phyloP scores from a whole-genome alignment of 371 early-diverging fungal species.

The Mucor velutinosus region DNA sequence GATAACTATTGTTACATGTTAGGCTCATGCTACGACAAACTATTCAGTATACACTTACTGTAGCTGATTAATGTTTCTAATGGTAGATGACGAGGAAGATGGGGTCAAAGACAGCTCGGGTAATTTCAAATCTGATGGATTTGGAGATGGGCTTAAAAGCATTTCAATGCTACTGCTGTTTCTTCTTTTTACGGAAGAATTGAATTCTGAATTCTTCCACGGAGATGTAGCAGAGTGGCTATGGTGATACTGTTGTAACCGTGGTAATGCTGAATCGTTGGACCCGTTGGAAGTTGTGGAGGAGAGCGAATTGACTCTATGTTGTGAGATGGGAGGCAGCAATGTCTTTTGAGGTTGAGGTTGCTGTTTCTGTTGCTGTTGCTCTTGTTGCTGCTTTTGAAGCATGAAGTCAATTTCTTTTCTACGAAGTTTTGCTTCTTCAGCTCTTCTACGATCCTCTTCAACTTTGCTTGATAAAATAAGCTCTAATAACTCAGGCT shows the following conservation, averaged over 20 bases:
- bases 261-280: slow-evolving; percentile 10
- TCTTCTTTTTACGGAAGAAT: slow-evolving; percentile 10
- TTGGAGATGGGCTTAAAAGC: slow-evolving; percentile 13
- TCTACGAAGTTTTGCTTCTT: slow-evolving; percentile 54
- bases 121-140: slow-evolving; percentile 5
- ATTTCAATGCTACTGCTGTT: slow-evolving; percentile 22
- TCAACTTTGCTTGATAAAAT: slow-evolving; percentile 58
- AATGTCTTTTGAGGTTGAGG: background rate
- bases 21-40: background rate
- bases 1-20: background rate
- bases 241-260: background rate
- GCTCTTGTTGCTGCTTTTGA: slow-evolving; percentile 11
- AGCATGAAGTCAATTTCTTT: slow-evolving; percentile 47
- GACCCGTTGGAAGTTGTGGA: background rate
- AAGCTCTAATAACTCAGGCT: slow-evolving; percentile 54
- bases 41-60: background rate
- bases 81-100: background rate
- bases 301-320: slow-evolving; percentile 1
- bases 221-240: background rate
- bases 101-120: slow-evolving; percentile 9
- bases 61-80: background rate
- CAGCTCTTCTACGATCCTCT: slow-evolving; percentile 56
- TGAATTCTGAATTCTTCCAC: background rate
- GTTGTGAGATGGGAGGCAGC: slow-evolving; percentile 1
- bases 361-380: no score